phyloP scores from a whole-genome alignment of 2,329 filamentous ascomycete species.

The Bipolaris sorokiniana region DNA sequence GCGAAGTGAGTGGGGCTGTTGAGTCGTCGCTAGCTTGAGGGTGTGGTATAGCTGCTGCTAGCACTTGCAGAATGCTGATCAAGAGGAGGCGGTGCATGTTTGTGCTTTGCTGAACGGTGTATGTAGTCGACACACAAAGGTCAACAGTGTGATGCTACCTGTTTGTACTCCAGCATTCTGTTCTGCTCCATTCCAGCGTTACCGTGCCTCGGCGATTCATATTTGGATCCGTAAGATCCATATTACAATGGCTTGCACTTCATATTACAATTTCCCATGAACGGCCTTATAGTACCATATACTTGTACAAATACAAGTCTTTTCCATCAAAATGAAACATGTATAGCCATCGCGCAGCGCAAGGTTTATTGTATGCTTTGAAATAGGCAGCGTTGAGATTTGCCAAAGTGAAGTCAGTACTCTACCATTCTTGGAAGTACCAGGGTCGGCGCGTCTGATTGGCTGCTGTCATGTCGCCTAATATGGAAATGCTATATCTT shows the following conservation, averaged over 20 bases:
- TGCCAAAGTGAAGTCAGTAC: conserved; percentile 17
- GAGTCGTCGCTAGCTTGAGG: conserved; percentile 13
- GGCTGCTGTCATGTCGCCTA: conserved; percentile 21
- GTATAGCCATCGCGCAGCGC: conserved; percentile 2
- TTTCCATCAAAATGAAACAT: conserved; percentile 15
- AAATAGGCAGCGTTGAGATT: conserved; percentile 4
- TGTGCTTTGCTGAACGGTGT: conserved; percentile 5
- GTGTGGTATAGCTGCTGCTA: conserved; percentile 18
- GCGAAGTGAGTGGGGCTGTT: conserved; percentile 5
- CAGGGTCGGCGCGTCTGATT: conserved; percentile 21
- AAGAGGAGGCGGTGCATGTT: conserved; percentile 23
- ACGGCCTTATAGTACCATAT: conserved; percentile 18
- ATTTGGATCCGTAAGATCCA: conserved; percentile 17
- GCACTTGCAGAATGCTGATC: conserved; percentile 10
- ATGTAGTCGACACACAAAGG: background rate
- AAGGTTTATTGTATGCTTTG: conserved; percentile 30
- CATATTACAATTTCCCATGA: conserved; percentile 19
- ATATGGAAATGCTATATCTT: conserved; percentile 31
- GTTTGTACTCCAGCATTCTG: conserved; percentile 8
- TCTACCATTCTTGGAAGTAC: conserved; percentile 29
- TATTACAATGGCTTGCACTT: conserved; percentile 12
- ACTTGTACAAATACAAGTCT: background rate
- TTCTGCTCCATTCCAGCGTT: conserved; percentile 9
- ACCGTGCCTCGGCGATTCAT: conserved; percentile 1
- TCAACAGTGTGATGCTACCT: conserved; percentile 3